Evolutionary conservation across 768 basidiomycete genomes (phyloP).

Genomic region (Hygrophoropsis aurantiaca): DNA sequence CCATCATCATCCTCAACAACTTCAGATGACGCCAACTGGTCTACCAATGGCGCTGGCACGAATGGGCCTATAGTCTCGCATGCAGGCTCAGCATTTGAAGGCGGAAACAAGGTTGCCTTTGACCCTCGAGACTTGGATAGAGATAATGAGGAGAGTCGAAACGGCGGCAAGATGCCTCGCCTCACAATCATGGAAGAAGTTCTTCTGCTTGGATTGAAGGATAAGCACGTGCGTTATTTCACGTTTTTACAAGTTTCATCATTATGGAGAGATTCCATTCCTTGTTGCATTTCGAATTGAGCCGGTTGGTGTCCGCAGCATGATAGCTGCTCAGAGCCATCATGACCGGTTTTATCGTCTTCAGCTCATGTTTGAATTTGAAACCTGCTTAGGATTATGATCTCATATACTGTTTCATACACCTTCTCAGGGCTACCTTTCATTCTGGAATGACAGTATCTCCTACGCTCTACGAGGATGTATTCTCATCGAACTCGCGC

Average conservation of each 20-base stretch:
- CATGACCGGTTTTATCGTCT: too few species aligned
- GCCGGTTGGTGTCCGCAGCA: constrained; percentile 16
- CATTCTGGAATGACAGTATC: constrained; percentile 99
- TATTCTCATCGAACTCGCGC: constrained; percentile 94
- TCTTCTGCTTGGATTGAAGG: constrained; percentile 88
- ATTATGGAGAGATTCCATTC: constrained; percentile 6
- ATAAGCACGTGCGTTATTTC: constrained; percentile 74
- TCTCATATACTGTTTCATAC: too few species aligned
- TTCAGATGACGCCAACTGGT: constrained; percentile 37
- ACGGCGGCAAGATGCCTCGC: constrained; percentile 74
- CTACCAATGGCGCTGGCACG: constrained; percentile 27
- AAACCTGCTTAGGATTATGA: too few species aligned
- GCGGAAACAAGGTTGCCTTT: constrained; percentile 86
- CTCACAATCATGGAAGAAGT: constrained; percentile 98
- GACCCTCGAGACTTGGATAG: constrained; percentile 89
- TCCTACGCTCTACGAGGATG: constrained; percentile 98
- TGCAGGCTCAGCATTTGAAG: constrained; percentile 82
- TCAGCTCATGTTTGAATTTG: too few species aligned
- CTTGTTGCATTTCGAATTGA: constrained; percentile 1
- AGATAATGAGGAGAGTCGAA: constrained; percentile 59
- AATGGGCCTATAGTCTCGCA: constrained; percentile 44
- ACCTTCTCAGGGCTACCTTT: constrained; percentile 79
- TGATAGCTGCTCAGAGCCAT: not conserved
- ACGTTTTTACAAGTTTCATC: constrained; percentile 4
- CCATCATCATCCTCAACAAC: constrained; percentile 35